Evolutionary conservation across 257 asterid species (phyloP).

Genomic region (Thymus mandschuricus): DNA sequence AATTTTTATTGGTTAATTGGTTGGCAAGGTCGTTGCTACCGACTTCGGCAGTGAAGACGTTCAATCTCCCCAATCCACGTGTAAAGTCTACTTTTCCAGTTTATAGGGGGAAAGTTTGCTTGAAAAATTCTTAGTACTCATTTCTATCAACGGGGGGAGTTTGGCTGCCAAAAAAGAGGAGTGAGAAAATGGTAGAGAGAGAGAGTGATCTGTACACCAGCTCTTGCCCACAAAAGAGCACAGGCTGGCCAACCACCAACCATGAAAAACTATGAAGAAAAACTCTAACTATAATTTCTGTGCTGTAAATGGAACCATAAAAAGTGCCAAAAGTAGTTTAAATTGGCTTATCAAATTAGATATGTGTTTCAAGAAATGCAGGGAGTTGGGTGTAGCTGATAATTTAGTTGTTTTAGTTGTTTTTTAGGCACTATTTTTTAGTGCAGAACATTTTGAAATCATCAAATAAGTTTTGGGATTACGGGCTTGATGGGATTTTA

Average conservation of each 20-base stretch:
- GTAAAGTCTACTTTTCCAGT: too few species aligned
- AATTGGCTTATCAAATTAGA: conserved; percentile 10
- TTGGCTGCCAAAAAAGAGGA: conserved; percentile 30
- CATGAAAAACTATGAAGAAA: neutral
- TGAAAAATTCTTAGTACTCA: neutral
- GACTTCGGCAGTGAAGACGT: too few species aligned
- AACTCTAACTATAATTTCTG: conserved; percentile 12
- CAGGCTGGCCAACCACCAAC: conserved; percentile 30
- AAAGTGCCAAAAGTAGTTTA: conserved; percentile 19
- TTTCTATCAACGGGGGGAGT: conserved; percentile 20
- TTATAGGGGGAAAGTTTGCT: conserved; percentile 21
- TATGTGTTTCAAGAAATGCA: conserved; percentile 23
- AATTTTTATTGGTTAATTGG: conserved; percentile 19
- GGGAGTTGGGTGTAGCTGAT: conserved; percentile 18
- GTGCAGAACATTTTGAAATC: too few species aligned
- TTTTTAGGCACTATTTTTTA: too few species aligned
- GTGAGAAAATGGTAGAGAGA: conserved; percentile 10
- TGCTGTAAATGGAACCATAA: conserved; percentile 20
- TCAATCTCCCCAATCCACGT: too few species aligned
- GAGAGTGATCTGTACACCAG: conserved; percentile 28
- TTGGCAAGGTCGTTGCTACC: too few species aligned
- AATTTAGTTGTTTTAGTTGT: too few species aligned
- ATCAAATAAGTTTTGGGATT: too few species aligned
- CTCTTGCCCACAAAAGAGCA: neutral
- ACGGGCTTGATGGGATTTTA: too few species aligned